These are phyloP conservation scores for Pseudofabraea citricarpa DNA, from an alignment of 2,329 filamentous ascomycete genomes.

Conservation along the genomic window DNA sequence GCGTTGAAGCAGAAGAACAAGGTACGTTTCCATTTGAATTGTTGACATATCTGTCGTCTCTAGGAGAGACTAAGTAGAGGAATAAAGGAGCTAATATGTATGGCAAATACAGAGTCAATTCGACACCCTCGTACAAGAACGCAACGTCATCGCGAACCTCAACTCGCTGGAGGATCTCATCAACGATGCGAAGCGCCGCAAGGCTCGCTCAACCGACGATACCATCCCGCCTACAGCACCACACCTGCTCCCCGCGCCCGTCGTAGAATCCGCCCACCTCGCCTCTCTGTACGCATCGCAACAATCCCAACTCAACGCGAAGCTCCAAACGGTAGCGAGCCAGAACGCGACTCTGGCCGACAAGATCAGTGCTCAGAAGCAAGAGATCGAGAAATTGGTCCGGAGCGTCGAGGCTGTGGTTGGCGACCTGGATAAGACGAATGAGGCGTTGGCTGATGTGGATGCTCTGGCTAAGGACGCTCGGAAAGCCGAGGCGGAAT, in stretches of 20 bases:
- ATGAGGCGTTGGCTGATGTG: conserved; percentile 19
- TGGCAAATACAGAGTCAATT: conserved; percentile 45
- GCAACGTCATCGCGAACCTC: conserved; percentile 50
- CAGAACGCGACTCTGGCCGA: conserved; percentile 51
- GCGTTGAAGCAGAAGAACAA: conserved; percentile 49
- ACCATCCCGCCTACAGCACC: conserved; percentile 26
- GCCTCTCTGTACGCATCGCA: conserved; percentile 47
- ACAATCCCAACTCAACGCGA: conserved; percentile 51
- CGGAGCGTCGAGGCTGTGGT: conserved; percentile 44
- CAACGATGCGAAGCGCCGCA: conserved; percentile 40
- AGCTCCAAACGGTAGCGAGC: conserved; percentile 50
- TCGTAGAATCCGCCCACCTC: conserved; percentile 51
- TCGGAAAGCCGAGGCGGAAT: conserved; percentile 13
- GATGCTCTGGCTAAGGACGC: conserved; percentile 12
- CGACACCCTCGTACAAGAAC: conserved; percentile 43
- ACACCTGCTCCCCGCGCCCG: conserved; percentile 49
- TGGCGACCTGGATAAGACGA: conserved; percentile 48
- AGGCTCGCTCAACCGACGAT: not conserved
- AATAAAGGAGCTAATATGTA: conserved; percentile 2
- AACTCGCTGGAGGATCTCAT: conserved; percentile 56
- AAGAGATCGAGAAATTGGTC: conserved; percentile 48
- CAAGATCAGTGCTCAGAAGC: conserved; percentile 47
- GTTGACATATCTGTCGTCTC: too few species aligned
- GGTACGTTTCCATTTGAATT: conserved; percentile 34
- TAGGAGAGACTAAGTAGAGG: too few species aligned